phyloP scores from a whole-genome alignment of 2,329 filamentous ascomycete species.

The Diaporthe capsici region DNA sequence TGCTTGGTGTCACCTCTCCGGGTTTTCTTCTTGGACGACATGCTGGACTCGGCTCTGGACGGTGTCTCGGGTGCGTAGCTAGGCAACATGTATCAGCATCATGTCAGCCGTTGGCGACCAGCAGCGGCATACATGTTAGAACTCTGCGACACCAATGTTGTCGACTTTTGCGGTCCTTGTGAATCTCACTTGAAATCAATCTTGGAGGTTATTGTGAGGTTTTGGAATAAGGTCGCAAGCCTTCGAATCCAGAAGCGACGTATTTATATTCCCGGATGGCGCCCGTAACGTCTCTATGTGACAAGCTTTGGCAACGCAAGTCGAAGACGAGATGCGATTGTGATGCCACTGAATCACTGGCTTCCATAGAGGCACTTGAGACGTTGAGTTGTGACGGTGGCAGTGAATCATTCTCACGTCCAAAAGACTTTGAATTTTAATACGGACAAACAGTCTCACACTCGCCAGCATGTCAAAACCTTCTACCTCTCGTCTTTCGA shows the following conservation, averaged over 20 bases:
- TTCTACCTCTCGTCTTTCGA: neutral
- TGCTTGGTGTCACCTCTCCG: neutral
- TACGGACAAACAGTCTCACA: accelerated
- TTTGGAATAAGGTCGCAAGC: too few relatives aligned
- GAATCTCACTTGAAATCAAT: too few relatives aligned
- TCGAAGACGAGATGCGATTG: neutral
- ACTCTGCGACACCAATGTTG: neutral
- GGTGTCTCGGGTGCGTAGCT: neutral
- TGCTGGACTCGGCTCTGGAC: neutral
- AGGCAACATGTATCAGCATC: neutral
- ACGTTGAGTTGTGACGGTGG: neutral
- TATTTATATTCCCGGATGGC: too few relatives aligned
- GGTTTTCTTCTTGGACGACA: neutral
- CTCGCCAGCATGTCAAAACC: too few relatives aligned
- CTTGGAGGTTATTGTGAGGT: too few relatives aligned
- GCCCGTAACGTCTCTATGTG: too few relatives aligned
- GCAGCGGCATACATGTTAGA: neutral
- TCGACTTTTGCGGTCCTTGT: neutral
- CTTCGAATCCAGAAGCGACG: too few relatives aligned
- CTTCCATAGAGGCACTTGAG: neutral
- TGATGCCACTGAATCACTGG: neutral
- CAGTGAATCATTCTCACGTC: neutral
- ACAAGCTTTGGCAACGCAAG: neutral
- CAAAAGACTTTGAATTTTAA: neutral
- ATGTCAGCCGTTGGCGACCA: neutral